Conservation (phyloP, 2,329 filamentous ascomycete species). For the Diaporthe sp. region DNA sequence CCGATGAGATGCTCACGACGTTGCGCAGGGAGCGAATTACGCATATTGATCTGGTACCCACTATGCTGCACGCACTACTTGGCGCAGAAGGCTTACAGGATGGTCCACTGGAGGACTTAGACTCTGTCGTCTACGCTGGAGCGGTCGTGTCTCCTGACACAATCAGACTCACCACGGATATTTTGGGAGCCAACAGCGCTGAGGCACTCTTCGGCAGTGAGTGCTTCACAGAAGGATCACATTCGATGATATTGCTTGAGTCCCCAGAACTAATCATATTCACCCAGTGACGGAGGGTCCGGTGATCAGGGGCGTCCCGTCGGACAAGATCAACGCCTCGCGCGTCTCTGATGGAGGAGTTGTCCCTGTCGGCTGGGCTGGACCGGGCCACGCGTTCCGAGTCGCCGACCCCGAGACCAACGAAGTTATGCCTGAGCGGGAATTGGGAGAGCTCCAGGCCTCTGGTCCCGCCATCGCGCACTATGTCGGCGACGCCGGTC, state of each 20-base stretch:
- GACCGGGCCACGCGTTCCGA: not conserved
- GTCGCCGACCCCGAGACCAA: conserved; percentile 11
- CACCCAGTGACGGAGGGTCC: not conserved
- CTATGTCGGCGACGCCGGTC: not conserved
- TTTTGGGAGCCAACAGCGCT: not conserved
- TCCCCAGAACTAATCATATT: not conserved
- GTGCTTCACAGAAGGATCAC: not conserved
- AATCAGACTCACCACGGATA: conserved; percentile 4
- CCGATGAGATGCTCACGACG: not conserved
- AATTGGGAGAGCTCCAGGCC: conserved; percentile 6
- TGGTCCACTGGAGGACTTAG: not conserved
- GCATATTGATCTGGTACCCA: not conserved
- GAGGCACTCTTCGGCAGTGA: conserved; percentile 7
- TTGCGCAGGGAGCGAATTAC: not conserved
- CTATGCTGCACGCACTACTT: conserved; percentile 16
- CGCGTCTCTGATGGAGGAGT: not conserved
- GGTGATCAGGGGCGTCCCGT: not conserved
- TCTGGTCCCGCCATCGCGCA: not conserved
- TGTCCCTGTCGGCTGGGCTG: not conserved
- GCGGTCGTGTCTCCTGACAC: conserved; percentile 6
- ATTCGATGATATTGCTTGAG: not conserved
- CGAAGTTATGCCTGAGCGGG: not conserved
- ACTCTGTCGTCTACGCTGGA: conserved; percentile 5
- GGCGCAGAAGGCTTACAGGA: not conserved
- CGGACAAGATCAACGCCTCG: not conserved